Percentiles rank a stretch among this genome's conserved stretches.
Evolutionary conservation across 2,329 filamentous ascomycete genomes (phyloP).

Genomic region (Fusarium bactridioides): DNA sequence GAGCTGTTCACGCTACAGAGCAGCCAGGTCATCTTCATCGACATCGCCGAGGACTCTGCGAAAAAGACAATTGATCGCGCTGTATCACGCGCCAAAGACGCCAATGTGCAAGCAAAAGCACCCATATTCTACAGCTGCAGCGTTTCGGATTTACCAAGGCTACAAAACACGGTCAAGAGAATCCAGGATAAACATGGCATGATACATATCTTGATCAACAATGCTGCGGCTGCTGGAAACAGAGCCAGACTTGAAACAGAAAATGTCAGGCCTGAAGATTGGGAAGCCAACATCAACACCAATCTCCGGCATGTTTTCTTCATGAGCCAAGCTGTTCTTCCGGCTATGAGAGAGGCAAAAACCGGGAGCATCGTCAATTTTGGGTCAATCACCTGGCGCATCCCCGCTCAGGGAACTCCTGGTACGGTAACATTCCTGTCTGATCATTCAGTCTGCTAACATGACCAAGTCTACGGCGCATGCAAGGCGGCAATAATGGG

Average conservation of each 20-base stretch:
- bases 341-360: constrained; percentile 58
- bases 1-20: constrained; percentile 55
- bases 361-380: constrained; percentile 64
- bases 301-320: constrained; percentile 64
- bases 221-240: constrained; percentile 64
- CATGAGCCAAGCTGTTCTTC: constrained; percentile 74
- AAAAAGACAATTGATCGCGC: constrained; percentile 41
- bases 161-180: constrained; percentile 46
- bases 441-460: background rate
- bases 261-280: constrained; percentile 51
- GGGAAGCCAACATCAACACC: constrained; percentile 53
- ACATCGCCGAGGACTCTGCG: constrained; percentile 46
- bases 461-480: constrained; percentile 52
- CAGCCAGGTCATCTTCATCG: constrained; percentile 55
- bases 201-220: constrained; percentile 85
- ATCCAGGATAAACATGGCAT: constrained; percentile 40
- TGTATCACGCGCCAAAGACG: constrained; percentile 4
- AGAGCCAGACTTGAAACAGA: constrained; percentile 42
- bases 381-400: constrained; percentile 58
- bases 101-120: constrained; percentile 3
- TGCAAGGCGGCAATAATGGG: constrained; percentile 64
- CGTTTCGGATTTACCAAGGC: constrained; percentile 47
- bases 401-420: constrained; percentile 53
- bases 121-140: constrained; percentile 55
- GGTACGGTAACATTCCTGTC: background rate